Conservation (phyloP, 192 early-diverging fungal genomes). For the Oehlia diaphana region DNA sequence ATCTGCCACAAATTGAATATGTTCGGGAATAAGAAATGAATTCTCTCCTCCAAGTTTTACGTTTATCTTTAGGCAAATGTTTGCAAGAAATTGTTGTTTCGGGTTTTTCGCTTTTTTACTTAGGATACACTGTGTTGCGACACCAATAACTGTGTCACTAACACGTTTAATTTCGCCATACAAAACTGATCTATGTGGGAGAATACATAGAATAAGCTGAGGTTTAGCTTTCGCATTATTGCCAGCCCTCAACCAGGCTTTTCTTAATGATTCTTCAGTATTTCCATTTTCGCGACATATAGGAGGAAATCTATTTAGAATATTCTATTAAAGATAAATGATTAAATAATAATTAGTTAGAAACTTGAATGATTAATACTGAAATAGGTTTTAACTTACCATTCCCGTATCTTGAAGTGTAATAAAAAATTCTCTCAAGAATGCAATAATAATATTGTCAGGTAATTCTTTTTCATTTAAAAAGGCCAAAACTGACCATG, state of each 20-base stretch:
- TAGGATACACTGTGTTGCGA: constrained; percentile 90
- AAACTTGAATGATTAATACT: too few relatives aligned
- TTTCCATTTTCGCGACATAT: too few relatives aligned
- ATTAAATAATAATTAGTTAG: too few relatives aligned
- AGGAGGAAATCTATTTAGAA: too few relatives aligned
- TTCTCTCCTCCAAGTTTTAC: constrained; percentile 65
- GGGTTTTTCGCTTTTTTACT: constrained; percentile 68
- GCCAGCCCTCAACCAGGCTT: too few relatives aligned
- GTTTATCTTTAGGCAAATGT: constrained; percentile 77
- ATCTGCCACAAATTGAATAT: constrained; percentile 66
- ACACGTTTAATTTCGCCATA: constrained; percentile 81
- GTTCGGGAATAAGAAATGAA: constrained; percentile 53
- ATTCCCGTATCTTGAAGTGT: too few relatives aligned
- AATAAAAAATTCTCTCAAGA: too few relatives aligned
- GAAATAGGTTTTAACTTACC: too few relatives aligned
- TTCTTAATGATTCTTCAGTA: too few relatives aligned
- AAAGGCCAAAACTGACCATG: constrained; percentile 83
- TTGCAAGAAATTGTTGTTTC: constrained; percentile 88
- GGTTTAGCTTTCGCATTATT: constrained; percentile 60
- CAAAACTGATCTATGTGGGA: constrained; percentile 64
- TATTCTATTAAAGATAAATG: too few relatives aligned
- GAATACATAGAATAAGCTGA: constrained; percentile 78
- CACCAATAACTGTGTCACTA: constrained; percentile 81
- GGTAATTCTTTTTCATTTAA: too few relatives aligned
- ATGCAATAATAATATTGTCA: too few relatives aligned